Evolutionary conservation across 2,329 filamentous ascomycete genomes (phyloP).

Genomic region (Cyphellophora attinorum): DNA sequence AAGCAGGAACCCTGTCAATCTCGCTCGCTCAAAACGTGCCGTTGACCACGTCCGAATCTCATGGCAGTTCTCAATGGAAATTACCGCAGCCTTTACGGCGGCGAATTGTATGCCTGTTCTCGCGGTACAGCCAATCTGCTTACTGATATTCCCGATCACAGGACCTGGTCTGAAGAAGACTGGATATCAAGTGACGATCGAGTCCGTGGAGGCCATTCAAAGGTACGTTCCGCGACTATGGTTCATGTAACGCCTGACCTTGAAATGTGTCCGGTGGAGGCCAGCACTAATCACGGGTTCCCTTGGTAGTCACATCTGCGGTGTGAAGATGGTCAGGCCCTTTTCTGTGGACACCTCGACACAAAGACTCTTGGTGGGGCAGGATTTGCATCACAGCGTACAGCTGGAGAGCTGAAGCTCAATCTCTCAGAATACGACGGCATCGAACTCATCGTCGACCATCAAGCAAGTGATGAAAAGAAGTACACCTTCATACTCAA

Average conservation of each 20-base stretch:
- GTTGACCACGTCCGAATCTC: too few species aligned
- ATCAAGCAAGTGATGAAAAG: constrained; percentile 48
- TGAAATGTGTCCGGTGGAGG: too few species aligned
- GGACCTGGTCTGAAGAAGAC: constrained; percentile 44
- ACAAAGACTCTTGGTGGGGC: constrained; percentile 67
- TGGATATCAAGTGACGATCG: constrained; percentile 67
- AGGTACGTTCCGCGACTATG: constrained; percentile 24
- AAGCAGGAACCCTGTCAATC: too few species aligned
- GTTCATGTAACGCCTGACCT: too few species aligned
- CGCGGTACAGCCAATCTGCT: too few species aligned
- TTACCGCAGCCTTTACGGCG: neutral
- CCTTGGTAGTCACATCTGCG: constrained; percentile 39
- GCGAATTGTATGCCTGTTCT: neutral
- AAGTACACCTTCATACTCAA: constrained; percentile 68
- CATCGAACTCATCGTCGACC: constrained; percentile 43
- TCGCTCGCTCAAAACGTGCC: too few species aligned
- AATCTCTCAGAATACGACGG: constrained; percentile 57
- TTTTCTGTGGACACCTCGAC: constrained; percentile 62
- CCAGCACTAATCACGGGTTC: too few species aligned
- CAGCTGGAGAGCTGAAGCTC: constrained; percentile 49
- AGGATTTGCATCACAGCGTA: constrained; percentile 73
- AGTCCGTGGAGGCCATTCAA: constrained; percentile 64
- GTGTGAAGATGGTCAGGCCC: constrained; percentile 29
- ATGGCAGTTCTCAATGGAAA: too few species aligned
- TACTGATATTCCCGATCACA: too few species aligned